Conservation (phyloP, 1,139 yeast species). For the Geotrichum restrictum region DNA sequence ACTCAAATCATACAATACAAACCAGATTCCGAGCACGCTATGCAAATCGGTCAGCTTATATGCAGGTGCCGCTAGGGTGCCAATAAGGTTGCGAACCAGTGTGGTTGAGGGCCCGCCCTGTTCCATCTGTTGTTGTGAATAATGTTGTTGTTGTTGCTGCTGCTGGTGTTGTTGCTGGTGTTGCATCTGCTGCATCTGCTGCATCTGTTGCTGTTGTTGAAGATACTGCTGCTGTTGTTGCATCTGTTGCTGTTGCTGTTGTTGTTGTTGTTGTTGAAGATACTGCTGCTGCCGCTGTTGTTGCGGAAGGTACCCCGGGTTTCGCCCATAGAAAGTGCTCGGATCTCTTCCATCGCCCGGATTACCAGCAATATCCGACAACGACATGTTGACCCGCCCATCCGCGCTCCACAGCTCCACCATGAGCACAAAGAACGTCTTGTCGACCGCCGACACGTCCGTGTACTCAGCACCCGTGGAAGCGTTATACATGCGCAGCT, state of each 20-base stretch:
- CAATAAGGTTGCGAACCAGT: slow-evolving; percentile 41
- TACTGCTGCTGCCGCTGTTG: slow-evolving; percentile 9
- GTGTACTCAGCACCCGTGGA: slow-evolving; percentile 29
- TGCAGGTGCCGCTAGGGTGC: slow-evolving; percentile 42
- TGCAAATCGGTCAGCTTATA: slow-evolving; percentile 40
- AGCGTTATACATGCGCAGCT: slow-evolving; percentile 34
- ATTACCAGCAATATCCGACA: slow-evolving; percentile 19
- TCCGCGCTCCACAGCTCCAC: slow-evolving; percentile 43
- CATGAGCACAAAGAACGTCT: slow-evolving; percentile 35
- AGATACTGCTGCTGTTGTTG: background rate
- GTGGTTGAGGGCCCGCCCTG: background rate
- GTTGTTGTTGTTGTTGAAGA: slow-evolving; percentile 5
- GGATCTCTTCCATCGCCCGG: background rate
- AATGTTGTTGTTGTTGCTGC: background rate
- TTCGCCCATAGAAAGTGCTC: background rate
- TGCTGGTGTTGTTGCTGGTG: slow-evolving; percentile 6
- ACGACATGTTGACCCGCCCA: slow-evolving; percentile 34
- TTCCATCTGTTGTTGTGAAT: background rate
- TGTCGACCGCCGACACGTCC: slow-evolving; percentile 34
- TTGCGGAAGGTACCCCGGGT: slow-evolving; percentile 7
- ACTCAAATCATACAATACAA: slow-evolving; percentile 42
- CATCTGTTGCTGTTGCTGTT: background rate
- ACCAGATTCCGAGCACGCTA: slow-evolving; percentile 43
- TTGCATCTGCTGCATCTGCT: slow-evolving; percentile 8
- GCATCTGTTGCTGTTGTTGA: slow-evolving; percentile 10